phyloP scores from a whole-genome alignment of 2,329 filamentous ascomycete species.

The Lachnellula hyalina region DNA sequence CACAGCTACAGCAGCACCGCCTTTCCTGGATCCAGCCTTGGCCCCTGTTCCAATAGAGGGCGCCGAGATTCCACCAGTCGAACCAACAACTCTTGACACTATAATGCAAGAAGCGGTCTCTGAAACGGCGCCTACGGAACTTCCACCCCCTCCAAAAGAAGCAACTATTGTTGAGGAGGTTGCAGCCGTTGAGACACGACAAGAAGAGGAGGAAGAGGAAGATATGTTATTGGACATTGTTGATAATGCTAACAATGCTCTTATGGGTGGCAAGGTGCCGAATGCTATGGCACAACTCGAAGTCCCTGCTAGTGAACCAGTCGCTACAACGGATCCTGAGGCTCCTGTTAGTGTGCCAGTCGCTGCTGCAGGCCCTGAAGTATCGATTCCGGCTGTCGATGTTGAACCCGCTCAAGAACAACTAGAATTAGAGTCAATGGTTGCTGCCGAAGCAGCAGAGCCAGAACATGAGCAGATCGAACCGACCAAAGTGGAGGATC shows the following conservation, averaged over 20 bases:
- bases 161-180: constrained; percentile 12
- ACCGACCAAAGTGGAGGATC: neutral
- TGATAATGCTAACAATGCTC: constrained; percentile 15
- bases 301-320: neutral
- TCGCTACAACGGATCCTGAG: neutral
- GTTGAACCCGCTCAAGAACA: neutral
- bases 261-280: constrained; percentile 3
- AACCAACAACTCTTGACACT: constrained; percentile 9
- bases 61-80: neutral
- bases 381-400: neutral
- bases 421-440: neutral
- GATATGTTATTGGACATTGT: constrained; percentile 26
- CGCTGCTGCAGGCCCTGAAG: neutral
- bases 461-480: neutral
- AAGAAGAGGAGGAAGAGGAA: constrained; percentile 25
- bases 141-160: constrained; percentile 19
- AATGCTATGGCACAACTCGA: too few relatives aligned
- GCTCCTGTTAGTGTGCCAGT: neutral
- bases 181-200: constrained; percentile 7
- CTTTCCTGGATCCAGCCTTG: constrained; percentile 2
- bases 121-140: constrained; percentile 7
- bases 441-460: neutral
- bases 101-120: constrained; percentile 15
- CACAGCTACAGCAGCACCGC: neutral
- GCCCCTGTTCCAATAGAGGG: neutral